phyloP scores from a whole-genome alignment of 1,284 basidiomycete species.

The Ustilago curta region DNA sequence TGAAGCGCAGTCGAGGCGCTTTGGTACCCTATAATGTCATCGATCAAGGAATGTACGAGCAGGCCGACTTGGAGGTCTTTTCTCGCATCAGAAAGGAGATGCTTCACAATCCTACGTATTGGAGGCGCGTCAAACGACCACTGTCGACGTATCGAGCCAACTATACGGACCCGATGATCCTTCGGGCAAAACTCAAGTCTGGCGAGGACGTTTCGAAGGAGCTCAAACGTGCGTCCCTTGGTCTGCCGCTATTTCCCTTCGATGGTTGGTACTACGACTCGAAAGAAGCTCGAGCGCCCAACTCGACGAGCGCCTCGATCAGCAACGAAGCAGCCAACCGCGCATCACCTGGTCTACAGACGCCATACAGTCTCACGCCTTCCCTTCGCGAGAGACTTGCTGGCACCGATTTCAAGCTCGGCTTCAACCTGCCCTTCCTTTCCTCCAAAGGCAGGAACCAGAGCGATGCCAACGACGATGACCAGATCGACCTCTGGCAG shows the following conservation, averaged over 20 bases:
- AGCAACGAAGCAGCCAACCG: neutral
- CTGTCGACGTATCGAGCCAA: slow-evolving; percentile 26
- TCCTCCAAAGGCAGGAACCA: slow-evolving; percentile 10
- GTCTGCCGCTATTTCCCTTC: slow-evolving; percentile 27
- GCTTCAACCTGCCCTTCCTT: slow-evolving; percentile 26
- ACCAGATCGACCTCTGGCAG: slow-evolving; percentile 30
- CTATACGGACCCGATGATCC: slow-evolving; percentile 24
- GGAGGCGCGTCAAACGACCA: slow-evolving; percentile 22
- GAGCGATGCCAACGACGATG: neutral
- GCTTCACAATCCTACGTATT: slow-evolving; percentile 30
- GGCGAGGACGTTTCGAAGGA: slow-evolving; percentile 31
- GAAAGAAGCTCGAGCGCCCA: neutral
- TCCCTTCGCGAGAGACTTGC: slow-evolving; percentile 27
- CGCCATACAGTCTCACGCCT: slow-evolving; percentile 20
- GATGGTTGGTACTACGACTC: slow-evolving; percentile 8
- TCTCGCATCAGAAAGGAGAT: slow-evolving; percentile 14
- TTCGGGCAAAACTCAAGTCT: slow-evolving; percentile 21
- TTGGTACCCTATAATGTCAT: slow-evolving; percentile 10
- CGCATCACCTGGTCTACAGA: slow-evolving; percentile 9
- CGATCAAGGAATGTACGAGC: slow-evolving; percentile 21
- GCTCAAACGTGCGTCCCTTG: slow-evolving; percentile 32
- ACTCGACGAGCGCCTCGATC: neutral
- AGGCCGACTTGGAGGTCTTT: slow-evolving; percentile 30
- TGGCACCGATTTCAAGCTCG: slow-evolving; percentile 16
- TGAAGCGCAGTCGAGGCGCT: slow-evolving; percentile 9